These are phyloP conservation scores for Talaromyces sp. DNA, from an alignment of 2,329 filamentous ascomycete genomes.

Conservation along the genomic window DNA sequence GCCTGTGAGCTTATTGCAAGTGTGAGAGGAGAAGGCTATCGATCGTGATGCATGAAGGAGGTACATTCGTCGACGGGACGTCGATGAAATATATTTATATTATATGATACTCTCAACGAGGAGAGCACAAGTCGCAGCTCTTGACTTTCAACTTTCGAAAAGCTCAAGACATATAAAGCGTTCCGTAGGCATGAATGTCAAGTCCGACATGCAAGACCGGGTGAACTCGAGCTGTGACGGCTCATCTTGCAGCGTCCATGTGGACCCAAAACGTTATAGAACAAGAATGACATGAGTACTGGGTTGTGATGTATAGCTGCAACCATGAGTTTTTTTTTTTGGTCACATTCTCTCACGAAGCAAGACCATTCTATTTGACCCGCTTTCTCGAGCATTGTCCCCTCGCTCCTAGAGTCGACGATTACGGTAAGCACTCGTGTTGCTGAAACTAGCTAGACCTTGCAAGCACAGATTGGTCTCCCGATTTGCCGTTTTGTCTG, in stretches of 20 bases:
- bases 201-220: neutral
- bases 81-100: neutral
- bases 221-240: neutral
- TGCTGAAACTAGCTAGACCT: neutral
- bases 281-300: neutral
- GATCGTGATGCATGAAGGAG: neutral
- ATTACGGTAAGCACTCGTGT: neutral
- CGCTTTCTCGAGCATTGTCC: neutral
- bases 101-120: neutral
- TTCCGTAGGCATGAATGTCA: neutral
- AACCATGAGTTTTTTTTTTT: neutral
- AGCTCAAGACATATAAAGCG: neutral
- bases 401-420: neutral
- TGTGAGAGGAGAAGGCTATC: neutral
- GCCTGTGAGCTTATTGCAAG: neutral
- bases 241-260: neutral
- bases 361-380: neutral
- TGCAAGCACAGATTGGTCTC: neutral
- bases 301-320: neutral
- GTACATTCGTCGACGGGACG: neutral
- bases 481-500: neutral
- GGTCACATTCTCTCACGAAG: constrained; percentile 2
- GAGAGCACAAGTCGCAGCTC: neutral
- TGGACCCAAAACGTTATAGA: neutral
- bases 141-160: neutral